Conservation (phyloP, 257 asterid species). For the Nicotiana tabacum region DNA sequence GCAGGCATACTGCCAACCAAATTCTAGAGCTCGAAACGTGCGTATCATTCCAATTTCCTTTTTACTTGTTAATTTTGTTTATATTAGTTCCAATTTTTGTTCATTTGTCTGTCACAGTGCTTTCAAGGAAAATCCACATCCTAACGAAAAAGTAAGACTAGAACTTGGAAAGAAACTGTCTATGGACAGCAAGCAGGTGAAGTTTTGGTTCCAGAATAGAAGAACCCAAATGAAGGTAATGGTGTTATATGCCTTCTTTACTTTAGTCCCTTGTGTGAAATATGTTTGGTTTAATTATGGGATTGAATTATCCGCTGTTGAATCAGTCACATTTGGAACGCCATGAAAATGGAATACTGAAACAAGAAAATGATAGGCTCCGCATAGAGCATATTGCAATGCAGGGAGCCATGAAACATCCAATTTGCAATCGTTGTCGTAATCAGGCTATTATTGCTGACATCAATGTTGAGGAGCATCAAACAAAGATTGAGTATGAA, state of each 20-base stretch:
- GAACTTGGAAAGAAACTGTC: slow-evolving; percentile 56
- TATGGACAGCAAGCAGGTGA: slow-evolving; percentile 68
- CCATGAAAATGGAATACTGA: slow-evolving; percentile 52
- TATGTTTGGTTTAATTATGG: neutral
- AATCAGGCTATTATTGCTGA: slow-evolving; percentile 47
- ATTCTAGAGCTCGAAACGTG: slow-evolving; percentile 81
- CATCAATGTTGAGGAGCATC: slow-evolving; percentile 45
- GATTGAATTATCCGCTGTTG: slow-evolving; percentile 7
- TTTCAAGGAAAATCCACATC: slow-evolving; percentile 78
- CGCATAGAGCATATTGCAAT: slow-evolving; percentile 49
- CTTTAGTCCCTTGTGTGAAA: neutral
- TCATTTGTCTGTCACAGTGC: slow-evolving; percentile 24
- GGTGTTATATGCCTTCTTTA: neutral
- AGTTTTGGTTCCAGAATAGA: slow-evolving; percentile 84
- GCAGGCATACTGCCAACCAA: slow-evolving; percentile 58
- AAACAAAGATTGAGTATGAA: slow-evolving; percentile 59
- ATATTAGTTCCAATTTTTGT: neutral
- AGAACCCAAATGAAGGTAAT: slow-evolving; percentile 83
- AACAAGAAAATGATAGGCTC: slow-evolving; percentile 71
- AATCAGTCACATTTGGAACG: slow-evolving; percentile 61
- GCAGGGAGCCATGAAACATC: slow-evolving; percentile 58
- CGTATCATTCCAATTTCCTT: neutral
- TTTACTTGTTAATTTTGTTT: neutral
- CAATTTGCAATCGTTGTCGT: slow-evolving; percentile 54
- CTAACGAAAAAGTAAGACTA: slow-evolving; percentile 63